A percentile compares a stretch with the other conserved stretches of the same genome.
Conservation (phyloP, 495 filamentous ascomycete species). For the Hyphodiscus hymeniophilus region DNA sequence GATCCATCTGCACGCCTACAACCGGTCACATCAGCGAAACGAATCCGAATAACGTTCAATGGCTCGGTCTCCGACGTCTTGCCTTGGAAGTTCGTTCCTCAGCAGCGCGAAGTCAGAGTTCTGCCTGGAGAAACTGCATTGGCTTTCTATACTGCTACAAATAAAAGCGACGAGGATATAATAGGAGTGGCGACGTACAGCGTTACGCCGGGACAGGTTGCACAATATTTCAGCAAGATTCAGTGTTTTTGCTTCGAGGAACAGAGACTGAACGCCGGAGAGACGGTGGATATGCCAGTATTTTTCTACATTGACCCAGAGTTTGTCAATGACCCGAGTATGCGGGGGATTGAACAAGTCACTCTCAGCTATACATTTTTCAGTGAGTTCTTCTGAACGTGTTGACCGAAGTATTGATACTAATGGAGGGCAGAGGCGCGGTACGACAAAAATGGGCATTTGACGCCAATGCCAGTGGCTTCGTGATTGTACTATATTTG, state of each 20-base stretch:
- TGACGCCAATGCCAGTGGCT: constrained; percentile 14
- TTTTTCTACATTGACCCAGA: constrained; percentile 99
- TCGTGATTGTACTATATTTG: constrained; percentile 12
- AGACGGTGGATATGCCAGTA: constrained; percentile 99
- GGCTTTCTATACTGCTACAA: constrained; percentile 96
- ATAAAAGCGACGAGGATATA: constrained; percentile 80
- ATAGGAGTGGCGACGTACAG: constrained; percentile 97
- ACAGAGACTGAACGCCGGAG: constrained; percentile 84
- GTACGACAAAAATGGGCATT: constrained; percentile 71
- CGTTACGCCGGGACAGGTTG: constrained; percentile 91
- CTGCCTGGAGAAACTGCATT: constrained; percentile 94
- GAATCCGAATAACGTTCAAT: constrained; percentile 93
- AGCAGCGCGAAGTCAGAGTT: constrained; percentile 94
- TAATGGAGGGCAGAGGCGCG: constrained; percentile 55
- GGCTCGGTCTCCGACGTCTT: constrained; percentile 90
- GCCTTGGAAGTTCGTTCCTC: constrained; percentile 94
- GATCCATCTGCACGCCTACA: constrained; percentile 66
- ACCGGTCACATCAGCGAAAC: constrained; percentile 71
- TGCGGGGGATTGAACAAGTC: constrained; percentile 89
- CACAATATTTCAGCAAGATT: constrained; percentile 98
- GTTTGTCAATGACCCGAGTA: constrained; percentile 81
- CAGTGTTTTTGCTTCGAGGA: constrained; percentile 99
- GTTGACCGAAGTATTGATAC: not conserved
- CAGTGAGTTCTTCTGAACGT: constrained; percentile 51
- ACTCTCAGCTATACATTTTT: constrained; percentile 98